Percentiles rank a stretch among this genome's conserved stretches.
These are phyloP conservation scores for Tilletia setariae DNA, from an alignment of 1,284 basidiomycete genomes.

Conservation along the genomic window DNA sequence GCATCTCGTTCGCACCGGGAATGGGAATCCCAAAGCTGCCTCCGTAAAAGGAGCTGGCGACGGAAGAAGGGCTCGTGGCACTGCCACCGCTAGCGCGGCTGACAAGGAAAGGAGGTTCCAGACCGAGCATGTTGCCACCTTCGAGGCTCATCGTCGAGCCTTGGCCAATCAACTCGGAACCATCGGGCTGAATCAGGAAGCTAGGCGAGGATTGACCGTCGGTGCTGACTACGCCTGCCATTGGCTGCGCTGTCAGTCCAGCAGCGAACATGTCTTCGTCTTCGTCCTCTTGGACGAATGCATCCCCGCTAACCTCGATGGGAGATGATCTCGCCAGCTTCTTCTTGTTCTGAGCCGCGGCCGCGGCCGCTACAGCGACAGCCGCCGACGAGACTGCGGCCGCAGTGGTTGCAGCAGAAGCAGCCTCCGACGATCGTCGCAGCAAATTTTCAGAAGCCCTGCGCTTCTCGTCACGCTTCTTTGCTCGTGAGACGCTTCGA, in stretches of 20 bases:
- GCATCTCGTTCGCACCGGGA: neutral
- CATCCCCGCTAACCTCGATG: neutral
- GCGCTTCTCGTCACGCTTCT: conserved; percentile 39
- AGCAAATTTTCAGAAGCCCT: conserved; percentile 21
- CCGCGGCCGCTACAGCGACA: neutral
- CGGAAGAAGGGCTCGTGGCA: neutral
- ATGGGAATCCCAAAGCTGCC: neutral
- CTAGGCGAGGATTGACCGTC: neutral
- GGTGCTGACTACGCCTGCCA: conserved; percentile 8
- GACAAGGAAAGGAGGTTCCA: conserved; percentile 7
- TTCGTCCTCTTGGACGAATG: neutral
- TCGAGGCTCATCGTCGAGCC: neutral
- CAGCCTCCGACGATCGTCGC: neutral
- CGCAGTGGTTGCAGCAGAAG: neutral
- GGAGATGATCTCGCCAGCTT: neutral
- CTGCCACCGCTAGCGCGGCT: neutral
- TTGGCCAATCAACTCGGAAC: neutral
- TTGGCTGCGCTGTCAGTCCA: neutral
- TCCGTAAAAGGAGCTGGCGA: neutral
- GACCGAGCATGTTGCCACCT: neutral
- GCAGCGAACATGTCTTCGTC: neutral
- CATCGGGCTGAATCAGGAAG: too few species aligned
- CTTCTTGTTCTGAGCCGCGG: neutral
- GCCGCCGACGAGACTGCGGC: neutral
- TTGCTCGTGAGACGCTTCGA: conserved; percentile 40